Base-by-base conservation (phyloP, 331 rosid species). In the Acacia concinna region DNA sequence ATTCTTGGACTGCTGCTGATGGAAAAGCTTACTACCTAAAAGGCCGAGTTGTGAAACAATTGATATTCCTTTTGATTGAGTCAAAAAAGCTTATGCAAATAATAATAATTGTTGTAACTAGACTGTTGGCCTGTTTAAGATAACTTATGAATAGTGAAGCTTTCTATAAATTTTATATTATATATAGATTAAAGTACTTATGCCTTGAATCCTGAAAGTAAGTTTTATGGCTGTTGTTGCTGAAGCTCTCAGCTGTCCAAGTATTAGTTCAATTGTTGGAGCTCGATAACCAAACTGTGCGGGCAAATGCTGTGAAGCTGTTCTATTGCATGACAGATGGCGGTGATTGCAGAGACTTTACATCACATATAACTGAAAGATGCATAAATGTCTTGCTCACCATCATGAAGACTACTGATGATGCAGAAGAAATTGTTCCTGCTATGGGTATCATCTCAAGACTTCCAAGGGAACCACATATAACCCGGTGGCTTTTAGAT, bases 181-280 rank as follows among this genome's bases (percentile, higher is more conserved):
- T 21, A 8, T 54, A 21, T 54, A 21, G 12, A 59, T 25, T 31
- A 27, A 73, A 31, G 28, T 38, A 56, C 62, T 79, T 75, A 40
- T 60, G 51, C 68, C 73, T 43, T 67, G 40, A 47, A 2, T 76
- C 73, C 23, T 27, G 21, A 37, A 43, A 9, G 18, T 57, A 63
- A 21, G 46, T 47, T 44, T 75, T 31, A 56, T 64, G 56, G 60
- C 56, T 71, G 7, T 72, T 54, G 37, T 72, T 46, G n/a, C 13
- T 67, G 82, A 86, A 90, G 95, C 83, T 87, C 38, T 87, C 90
- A 56, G 93, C 90, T 12, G 91, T 87, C 47, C 89, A 81, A 87
- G 85, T 90, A 28, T 74, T 88, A 85, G 90, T 88, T 74, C 86
- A 78, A 5, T 85, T 88, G 73, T 81, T 85, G 23, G 95, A 88